Evolutionary conservation across 1,139 yeast genomes (phyloP).

Genomic region (Protomyces lactucae-debilis): DNA sequence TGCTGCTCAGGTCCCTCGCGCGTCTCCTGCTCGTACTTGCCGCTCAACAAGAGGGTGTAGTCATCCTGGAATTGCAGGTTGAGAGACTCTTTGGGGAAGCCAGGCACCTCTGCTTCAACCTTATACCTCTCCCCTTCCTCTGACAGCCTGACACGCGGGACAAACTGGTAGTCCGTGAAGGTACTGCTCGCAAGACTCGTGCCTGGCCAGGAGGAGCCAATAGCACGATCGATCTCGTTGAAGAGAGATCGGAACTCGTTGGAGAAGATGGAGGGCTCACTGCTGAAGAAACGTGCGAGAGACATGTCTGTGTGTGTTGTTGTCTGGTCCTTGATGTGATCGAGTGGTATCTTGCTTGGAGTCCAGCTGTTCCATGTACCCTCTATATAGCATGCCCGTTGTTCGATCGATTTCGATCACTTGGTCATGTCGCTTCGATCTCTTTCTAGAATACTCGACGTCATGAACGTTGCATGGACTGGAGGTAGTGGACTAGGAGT

Average conservation of each 20-base stretch:
- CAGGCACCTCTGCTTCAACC: slow-evolving; percentile 21
- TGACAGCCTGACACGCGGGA: slow-evolving; percentile 9
- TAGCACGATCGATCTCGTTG: slow-evolving; percentile 7
- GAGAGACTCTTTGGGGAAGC: slow-evolving; percentile 20
- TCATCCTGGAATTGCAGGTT: slow-evolving; percentile 6
- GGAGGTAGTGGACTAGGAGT: no score
- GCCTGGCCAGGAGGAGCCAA: neutral
- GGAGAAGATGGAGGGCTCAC: slow-evolving; percentile 8
- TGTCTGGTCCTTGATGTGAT: neutral
- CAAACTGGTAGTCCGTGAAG: neutral
- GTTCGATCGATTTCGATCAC: no score
- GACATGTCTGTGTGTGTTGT: neutral
- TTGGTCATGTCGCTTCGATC: no score
- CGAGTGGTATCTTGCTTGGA: neutral
- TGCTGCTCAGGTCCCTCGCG: neutral
- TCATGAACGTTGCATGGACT: no score
- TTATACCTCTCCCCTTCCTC: slow-evolving; percentile 7
- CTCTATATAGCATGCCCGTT: neutral
- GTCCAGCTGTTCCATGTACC: neutral
- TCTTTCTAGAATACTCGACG: no score
- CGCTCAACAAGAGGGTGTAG: neutral
- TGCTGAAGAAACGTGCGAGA: neutral
- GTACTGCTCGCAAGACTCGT: neutral
- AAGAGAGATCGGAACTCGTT: slow-evolving; percentile 14
- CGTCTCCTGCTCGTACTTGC: slow-evolving; percentile 11